These are phyloP conservation scores for Reutealis trisperma DNA, from an alignment of 345 rosid genomes.

Conservation along the genomic window DNA sequence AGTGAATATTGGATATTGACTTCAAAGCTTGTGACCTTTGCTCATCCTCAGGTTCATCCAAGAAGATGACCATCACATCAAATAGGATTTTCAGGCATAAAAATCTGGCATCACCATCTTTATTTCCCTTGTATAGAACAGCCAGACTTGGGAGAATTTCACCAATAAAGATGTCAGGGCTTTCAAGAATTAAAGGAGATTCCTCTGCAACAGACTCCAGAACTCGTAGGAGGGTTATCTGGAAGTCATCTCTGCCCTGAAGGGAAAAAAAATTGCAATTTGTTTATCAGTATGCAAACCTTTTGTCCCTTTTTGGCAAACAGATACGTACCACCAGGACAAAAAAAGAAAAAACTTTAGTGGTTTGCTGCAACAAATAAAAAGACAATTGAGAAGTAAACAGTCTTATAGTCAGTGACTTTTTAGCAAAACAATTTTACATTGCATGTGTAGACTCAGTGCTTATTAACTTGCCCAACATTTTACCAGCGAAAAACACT, in stretches of 20 bases:
- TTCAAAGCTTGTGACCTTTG: slow-evolving; percentile 59
- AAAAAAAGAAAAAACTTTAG: not conserved
- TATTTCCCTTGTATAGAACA: slow-evolving; percentile 79
- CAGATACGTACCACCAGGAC: not conserved
- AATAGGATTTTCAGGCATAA: slow-evolving; percentile 86
- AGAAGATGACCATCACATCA: slow-evolving; percentile 71
- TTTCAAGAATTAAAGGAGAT: slow-evolving; percentile 53
- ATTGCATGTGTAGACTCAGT: not conserved
- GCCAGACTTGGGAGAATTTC: slow-evolving; percentile 86
- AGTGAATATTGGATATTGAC: slow-evolving; percentile 72
- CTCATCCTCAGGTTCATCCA: slow-evolving; percentile 62
- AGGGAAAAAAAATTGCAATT: not conserved
- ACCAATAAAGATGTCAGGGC: slow-evolving; percentile 50
- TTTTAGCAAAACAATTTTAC: no score
- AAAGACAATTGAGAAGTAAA: not conserved
- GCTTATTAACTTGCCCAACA: not conserved
- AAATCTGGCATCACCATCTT: slow-evolving; percentile 91
- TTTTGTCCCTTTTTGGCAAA: not conserved
- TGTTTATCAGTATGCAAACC: slow-evolving; percentile 11
- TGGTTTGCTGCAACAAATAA: not conserved
- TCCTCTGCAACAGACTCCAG: slow-evolving; percentile 82
- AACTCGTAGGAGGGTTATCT: slow-evolving; percentile 81
- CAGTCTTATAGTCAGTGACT: no score
- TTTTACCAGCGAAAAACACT: not conserved
- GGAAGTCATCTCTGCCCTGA: slow-evolving; percentile 96